These are phyloP conservation scores for Dalechampia spathulata DNA, from an alignment of 441 rosid genomes.

Conservation along the genomic window DNA sequence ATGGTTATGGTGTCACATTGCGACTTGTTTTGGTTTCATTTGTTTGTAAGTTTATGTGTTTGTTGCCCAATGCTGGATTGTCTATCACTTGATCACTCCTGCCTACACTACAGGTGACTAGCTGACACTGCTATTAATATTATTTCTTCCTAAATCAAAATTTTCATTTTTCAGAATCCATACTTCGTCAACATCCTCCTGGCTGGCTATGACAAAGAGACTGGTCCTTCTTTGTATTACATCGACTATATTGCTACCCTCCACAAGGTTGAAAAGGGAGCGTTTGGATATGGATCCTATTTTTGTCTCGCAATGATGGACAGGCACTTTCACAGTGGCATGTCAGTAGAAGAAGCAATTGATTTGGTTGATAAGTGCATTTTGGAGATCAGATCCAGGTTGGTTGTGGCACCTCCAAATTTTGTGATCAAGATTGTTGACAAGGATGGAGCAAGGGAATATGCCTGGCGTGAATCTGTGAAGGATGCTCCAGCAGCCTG, in stretches of 20 bases:
- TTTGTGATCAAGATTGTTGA: slow-evolving; percentile 95
- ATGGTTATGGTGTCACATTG: not conserved
- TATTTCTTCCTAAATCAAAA: not conserved
- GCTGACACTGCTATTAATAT: too few relatives aligned
- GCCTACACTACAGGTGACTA: not conserved
- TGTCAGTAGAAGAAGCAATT: slow-evolving; percentile 81
- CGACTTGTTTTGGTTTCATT: not conserved
- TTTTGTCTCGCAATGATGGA: slow-evolving; percentile 93
- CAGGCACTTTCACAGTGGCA: slow-evolving; percentile 82
- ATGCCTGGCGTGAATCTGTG: slow-evolving; percentile 77
- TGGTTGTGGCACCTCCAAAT: slow-evolving; percentile 92
- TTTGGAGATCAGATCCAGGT: slow-evolving; percentile 77
- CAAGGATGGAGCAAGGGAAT: slow-evolving; percentile 79
- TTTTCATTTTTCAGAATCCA: slow-evolving; percentile 50
- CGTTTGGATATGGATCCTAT: slow-evolving; percentile 93
- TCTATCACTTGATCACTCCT: not conserved
- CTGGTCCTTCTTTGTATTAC: slow-evolving; percentile 90
- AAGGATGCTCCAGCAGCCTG: slow-evolving; percentile 47
- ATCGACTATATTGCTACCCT: slow-evolving; percentile 92
- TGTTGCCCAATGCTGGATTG: not conserved
- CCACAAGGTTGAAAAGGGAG: slow-evolving; percentile 95
- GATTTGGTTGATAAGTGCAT: slow-evolving; percentile 87
- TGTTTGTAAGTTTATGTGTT: too few relatives aligned
- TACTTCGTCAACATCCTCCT: slow-evolving; percentile 81
- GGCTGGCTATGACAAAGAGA: slow-evolving; percentile 94